Base-by-base conservation (phyloP, 495 filamentous ascomycete species). In the Hypomontagnella monticulosa region DNA sequence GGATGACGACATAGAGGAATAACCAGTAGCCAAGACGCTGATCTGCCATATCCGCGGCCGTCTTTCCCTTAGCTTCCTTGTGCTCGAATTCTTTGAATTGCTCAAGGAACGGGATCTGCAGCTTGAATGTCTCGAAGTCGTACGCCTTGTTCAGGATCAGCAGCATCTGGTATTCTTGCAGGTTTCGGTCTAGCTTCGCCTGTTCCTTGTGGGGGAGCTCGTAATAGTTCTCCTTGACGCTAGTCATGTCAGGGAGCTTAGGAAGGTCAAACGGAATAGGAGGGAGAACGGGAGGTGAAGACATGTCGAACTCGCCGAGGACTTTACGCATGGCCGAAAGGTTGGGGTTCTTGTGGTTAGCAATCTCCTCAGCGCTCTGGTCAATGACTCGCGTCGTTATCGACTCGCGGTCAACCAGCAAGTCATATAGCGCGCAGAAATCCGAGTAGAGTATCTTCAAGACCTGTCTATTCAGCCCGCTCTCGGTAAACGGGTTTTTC, bases 251-350 rank as follows among this genome's bases (percentile, higher is more conserved):
- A 0, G 93, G 95, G 14, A 96, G 69, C 66, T 87, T 84, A 16
- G 95, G 96, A 16, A 91, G 80, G 75, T 98, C 95, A 73, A 93
- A 98, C 0, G 96, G 96, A 57, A 98, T 87, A 0, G 93, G 92
- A 2, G 95, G 95, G 53, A 92, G 86, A 0, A 98, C 92, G 0
- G 95, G 95, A 1, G 94, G 92, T 1, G 88, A 89, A 32, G 88
- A 91, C 56, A 89, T 86, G 73, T 99, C 95, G 67, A 92, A 97
- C 75, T 98, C 94, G 71, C 80, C 83, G 62, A 97, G 78, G 11
- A 98, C 81, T 37, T 84, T 86, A 15, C 96, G 88, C 41, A 99
- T 79, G 69, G 69, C 80, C 23, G 81, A 72, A 32, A 76, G 73
- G 23, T 65, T 69, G 65, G 83, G 62, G 71, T 84, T 62, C 64